phyloP scores from a whole-genome alignment of 2,329 filamentous ascomycete species.

The Botryotinia globosa region DNA sequence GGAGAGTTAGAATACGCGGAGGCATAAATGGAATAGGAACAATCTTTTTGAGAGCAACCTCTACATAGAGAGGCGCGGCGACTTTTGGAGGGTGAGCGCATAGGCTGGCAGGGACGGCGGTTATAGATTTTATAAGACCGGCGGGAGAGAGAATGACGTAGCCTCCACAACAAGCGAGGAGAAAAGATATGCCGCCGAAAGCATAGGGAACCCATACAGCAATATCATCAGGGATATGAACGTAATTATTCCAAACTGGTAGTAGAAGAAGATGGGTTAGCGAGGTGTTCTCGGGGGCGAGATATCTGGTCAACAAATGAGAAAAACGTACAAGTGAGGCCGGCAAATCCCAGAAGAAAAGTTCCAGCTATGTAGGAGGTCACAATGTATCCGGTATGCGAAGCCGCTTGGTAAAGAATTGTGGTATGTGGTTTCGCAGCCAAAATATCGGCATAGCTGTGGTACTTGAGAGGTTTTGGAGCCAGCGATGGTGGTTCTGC shows the following conservation, averaged over 20 bases:
- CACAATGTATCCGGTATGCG: conserved; percentile 60
- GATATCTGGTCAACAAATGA: not conserved
- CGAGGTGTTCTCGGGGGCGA: not conserved
- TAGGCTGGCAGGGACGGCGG: conserved; percentile 31
- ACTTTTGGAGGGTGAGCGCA: conserved; percentile 16
- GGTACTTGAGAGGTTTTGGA: conserved; percentile 33
- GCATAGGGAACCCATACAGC: conserved; percentile 55
- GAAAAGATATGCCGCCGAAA: conserved; percentile 56
- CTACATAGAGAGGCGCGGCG: conserved; percentile 45
- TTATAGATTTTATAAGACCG: conserved; percentile 51
- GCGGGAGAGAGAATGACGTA: conserved; percentile 57
- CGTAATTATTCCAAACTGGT: conserved; percentile 44
- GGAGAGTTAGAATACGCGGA: conserved; percentile 26
- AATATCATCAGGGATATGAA: conserved; percentile 50
- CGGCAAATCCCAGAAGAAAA: conserved; percentile 52
- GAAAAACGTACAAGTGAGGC: conserved; percentile 44
- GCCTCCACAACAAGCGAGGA: conserved; percentile 59
- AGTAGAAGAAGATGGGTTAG: not conserved
- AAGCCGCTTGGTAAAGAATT: conserved; percentile 62
- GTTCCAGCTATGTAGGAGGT: conserved; percentile 56
- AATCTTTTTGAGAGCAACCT: conserved; percentile 45
- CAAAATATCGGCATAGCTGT: conserved; percentile 53
- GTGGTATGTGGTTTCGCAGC: conserved; percentile 55
- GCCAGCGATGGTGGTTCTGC: not conserved
- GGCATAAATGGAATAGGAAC: conserved; percentile 34